A percentile compares a stretch with the other conserved stretches of the same genome.
Conservation (phyloP, 2,329 filamentous ascomycete genomes). For the Fusarium sp. region DNA sequence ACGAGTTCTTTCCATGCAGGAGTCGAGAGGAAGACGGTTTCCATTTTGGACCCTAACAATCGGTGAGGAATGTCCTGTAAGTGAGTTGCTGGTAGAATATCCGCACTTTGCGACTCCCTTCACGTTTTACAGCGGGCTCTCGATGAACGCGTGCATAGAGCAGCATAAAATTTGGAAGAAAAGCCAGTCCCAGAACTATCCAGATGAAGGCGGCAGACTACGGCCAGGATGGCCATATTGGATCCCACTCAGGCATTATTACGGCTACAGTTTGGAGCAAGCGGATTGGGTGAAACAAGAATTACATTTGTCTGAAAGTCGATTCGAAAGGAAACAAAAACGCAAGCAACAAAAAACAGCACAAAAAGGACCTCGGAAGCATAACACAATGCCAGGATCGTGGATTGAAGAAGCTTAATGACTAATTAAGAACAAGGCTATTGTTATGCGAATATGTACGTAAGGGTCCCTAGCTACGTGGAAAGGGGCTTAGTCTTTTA, state of each 20-base stretch:
- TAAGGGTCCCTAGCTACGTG: too few relatives aligned
- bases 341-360: neutral
- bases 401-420: neutral
- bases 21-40: neutral
- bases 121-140: neutral
- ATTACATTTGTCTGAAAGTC: neutral
- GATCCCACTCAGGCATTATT: neutral
- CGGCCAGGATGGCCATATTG: neutral
- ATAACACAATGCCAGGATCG: neutral
- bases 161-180: neutral
- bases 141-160: neutral
- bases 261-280: neutral
- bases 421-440: too few relatives aligned
- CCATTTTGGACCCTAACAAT: neutral
- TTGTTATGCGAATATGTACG: too few relatives aligned
- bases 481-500: too few relatives aligned
- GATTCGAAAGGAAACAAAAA: slow-evolving; percentile 3
- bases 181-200: neutral
- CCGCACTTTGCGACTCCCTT: neutral
- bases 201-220: neutral
- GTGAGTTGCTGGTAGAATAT: neutral
- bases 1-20: neutral
- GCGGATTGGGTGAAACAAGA: neutral
- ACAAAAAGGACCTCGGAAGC: neutral
- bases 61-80: neutral